Evolutionary conservation across 2,329 filamentous ascomycete species (phyloP).

Genomic region (Cladosporium sp.): DNA sequence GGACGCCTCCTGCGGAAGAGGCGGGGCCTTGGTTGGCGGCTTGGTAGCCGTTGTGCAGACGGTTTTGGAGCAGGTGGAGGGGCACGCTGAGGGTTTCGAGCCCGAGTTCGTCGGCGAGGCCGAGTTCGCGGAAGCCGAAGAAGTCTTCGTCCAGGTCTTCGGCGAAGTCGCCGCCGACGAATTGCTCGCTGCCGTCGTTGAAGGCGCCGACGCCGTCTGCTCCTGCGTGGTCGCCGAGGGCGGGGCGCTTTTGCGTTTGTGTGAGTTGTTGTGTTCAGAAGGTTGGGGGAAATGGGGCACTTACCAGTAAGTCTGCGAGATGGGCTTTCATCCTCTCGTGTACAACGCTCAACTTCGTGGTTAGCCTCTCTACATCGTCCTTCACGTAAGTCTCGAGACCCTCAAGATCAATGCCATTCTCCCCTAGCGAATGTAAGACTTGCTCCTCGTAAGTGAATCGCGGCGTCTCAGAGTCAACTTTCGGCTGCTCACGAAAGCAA

Average conservation of each 20-base stretch:
- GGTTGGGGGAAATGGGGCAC: conserved; percentile 10
- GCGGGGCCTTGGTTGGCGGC: conserved; percentile 65
- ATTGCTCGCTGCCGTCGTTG: conserved; percentile 95
- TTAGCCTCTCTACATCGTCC: conserved; percentile 86
- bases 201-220: conserved; percentile 86
- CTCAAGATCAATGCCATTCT: conserved; percentile 79
- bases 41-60: conserved; percentile 81
- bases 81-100: conserved; percentile 85
- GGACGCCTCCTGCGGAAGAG: conserved; percentile 53
- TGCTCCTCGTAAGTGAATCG: conserved; percentile 81
- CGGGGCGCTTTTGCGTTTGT: conserved; percentile 62
- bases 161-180: conserved; percentile 93
- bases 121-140: conserved; percentile 95
- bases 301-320: conserved; percentile 76
- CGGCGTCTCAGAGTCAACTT: conserved; percentile 44
- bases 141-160: conserved; percentile 98
- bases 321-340: conserved; percentile 95
- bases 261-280: conserved; percentile 21
- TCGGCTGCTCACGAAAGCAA: conserved; percentile 78
- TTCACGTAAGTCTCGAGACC: conserved; percentile 80
- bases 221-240: conserved; percentile 68
- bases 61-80: conserved; percentile 86
- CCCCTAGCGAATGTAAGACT: conserved; percentile 77
- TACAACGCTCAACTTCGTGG: conserved; percentile 72
- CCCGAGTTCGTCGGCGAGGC: conserved; percentile 86